A percentile compares a stretch with the other conserved stretches of the same genome.
Conservation (phyloP, 345 rosid species). For the Nasturtium officinale region DNA sequence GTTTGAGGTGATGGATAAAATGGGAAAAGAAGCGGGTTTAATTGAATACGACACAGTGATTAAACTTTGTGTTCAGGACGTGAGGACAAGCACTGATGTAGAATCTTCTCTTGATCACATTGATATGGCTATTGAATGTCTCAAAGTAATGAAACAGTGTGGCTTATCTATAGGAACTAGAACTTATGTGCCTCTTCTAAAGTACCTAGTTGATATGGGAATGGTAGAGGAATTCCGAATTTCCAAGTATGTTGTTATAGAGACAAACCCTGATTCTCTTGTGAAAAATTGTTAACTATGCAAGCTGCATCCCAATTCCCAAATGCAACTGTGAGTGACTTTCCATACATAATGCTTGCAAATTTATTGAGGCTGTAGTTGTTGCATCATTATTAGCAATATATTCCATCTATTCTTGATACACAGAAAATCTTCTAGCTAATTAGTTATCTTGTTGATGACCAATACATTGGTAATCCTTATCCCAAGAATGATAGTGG, state of each 20-base stretch:
- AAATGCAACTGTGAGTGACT: no score
- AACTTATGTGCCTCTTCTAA: conserved; percentile 62
- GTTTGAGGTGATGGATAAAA: conserved; percentile 47
- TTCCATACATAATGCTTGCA: no score
- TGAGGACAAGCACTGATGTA: conserved; percentile 51
- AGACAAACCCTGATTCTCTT: conserved; percentile 41
- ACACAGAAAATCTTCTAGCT: no score
- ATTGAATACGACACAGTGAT: conserved; percentile 62
- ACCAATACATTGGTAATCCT: no score
- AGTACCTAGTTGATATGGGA: conserved; percentile 61
- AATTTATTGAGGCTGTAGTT: no score
- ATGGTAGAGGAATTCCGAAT: conserved; percentile 62
- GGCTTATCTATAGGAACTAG: conserved; percentile 62
- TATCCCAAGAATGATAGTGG: no score
- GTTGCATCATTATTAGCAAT: no score
- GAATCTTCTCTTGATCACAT: conserved; percentile 50
- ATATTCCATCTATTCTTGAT: no score
- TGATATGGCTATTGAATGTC: conserved; percentile 45
- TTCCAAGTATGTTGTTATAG: conserved; percentile 47
- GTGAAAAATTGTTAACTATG: conserved; percentile 49
- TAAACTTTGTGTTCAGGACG: conserved; percentile 50
- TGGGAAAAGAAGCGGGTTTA: conserved; percentile 65
- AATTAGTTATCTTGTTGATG: no score
- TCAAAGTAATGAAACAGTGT: conserved; percentile 57
- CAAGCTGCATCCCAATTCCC: no score